phyloP scores from a whole-genome alignment of 2,329 filamentous ascomycete genomes.

The Penicillium thymicola region DNA sequence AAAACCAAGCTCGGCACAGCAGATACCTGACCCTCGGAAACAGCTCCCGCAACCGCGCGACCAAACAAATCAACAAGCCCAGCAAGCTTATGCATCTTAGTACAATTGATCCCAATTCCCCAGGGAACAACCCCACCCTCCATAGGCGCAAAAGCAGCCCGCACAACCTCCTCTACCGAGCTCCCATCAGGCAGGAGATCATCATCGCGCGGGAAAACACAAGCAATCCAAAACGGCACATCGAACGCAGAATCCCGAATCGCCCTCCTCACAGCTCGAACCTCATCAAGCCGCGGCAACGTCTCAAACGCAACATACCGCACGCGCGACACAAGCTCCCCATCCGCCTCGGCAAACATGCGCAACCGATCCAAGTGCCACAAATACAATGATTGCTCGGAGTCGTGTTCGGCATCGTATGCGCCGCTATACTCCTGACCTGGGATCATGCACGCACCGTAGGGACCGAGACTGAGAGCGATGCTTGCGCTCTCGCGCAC shows the following conservation, averaged over 20 bases:
- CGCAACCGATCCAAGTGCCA: slow-evolving; percentile 59
- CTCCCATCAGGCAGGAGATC: slow-evolving; percentile 58
- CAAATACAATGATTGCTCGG: slow-evolving; percentile 43
- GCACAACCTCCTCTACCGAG: slow-evolving; percentile 43
- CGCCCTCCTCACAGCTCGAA: slow-evolving; percentile 50
- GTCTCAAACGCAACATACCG: slow-evolving; percentile 64
- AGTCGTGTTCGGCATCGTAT: slow-evolving; percentile 54
- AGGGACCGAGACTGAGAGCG: slow-evolving; percentile 63
- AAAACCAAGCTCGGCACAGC: slow-evolving; percentile 54
- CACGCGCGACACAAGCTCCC: slow-evolving; percentile 36
- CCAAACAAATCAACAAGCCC: slow-evolving; percentile 24
- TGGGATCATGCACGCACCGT: slow-evolving; percentile 65
- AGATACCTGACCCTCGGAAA: slow-evolving; percentile 6
- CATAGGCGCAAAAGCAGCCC: slow-evolving; percentile 33
- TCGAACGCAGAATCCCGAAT: slow-evolving; percentile 21
- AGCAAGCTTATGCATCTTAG: slow-evolving; percentile 35
- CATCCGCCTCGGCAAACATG: slow-evolving; percentile 48
- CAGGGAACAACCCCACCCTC: slow-evolving; percentile 45
- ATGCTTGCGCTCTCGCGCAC: slow-evolving; percentile 14
- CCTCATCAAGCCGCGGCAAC: slow-evolving; percentile 60
- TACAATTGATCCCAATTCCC: slow-evolving; percentile 68
- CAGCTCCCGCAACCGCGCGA: slow-evolving; percentile 3
- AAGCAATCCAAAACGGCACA: slow-evolving; percentile 59
- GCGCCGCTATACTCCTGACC: slow-evolving; percentile 60
- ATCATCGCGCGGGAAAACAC: slow-evolving; percentile 58